A percentile compares a stretch with the other conserved stretches of the same genome.
Conservation (phyloP, 306 rosid species). For the Pterocarpus macrocarpus region DNA sequence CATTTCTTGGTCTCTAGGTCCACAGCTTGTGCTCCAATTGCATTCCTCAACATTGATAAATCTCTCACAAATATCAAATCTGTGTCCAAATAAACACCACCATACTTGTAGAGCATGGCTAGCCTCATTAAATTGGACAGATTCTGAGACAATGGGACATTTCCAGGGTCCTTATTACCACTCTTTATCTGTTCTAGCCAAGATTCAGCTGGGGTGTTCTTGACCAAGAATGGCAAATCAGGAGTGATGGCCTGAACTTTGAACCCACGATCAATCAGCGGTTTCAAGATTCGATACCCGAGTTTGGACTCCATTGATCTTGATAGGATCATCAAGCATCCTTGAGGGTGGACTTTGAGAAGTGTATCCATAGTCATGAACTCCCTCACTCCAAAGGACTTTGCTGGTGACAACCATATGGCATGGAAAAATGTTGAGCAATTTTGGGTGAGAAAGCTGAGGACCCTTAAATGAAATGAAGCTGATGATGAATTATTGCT, state of each 20-base stretch:
- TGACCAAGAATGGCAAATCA: constrained; percentile 70
- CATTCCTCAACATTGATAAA: constrained; percentile 54
- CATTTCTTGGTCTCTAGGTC: constrained; percentile 53
- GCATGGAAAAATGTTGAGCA: constrained; percentile 63
- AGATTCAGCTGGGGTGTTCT: constrained; percentile 62
- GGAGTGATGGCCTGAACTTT: constrained; percentile 65
- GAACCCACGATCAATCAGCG: constrained; percentile 53
- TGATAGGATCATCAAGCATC: constrained; percentile 68
- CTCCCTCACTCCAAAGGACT: constrained; percentile 60
- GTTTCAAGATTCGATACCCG: constrained; percentile 61
- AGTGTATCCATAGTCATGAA: constrained; percentile 62
- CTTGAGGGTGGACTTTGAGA: constrained; percentile 64
- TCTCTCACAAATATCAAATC: constrained; percentile 62
- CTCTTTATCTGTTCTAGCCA: constrained; percentile 53
- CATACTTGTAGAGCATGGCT: constrained; percentile 64
- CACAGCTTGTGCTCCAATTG: constrained; percentile 65
- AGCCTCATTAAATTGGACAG: constrained; percentile 69
- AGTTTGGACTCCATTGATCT: constrained; percentile 63
- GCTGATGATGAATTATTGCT: constrained; percentile 27
- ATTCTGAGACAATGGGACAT: constrained; percentile 69
- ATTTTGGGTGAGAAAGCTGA: constrained; percentile 43
- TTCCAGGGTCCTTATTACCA: constrained; percentile 66
- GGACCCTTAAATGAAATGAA: constrained; percentile 52
- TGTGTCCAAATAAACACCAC: constrained; percentile 68
- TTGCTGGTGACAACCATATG: constrained; percentile 62